Evolutionary conservation across 495 filamentous ascomycete species (phyloP).

Genomic region (Penicillium malachiteum): DNA sequence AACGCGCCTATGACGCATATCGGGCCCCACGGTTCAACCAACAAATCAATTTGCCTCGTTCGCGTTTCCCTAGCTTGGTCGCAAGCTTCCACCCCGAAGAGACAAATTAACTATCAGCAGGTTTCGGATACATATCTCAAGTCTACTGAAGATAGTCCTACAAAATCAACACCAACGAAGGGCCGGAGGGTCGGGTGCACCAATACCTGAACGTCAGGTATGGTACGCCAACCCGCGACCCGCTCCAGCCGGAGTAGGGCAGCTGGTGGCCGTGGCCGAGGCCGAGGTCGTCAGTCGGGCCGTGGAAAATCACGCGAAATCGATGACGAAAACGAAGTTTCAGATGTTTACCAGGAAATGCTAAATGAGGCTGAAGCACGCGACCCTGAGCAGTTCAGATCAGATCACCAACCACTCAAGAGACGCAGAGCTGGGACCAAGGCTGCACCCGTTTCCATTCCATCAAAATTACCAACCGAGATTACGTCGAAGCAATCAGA

Average conservation of each 20-base stretch:
- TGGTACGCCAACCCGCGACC: slow-evolving; percentile 24
- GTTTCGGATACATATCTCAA: too few species aligned
- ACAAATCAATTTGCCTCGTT: too few species aligned
- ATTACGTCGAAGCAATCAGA: slow-evolving; percentile 3
- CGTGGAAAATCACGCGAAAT: slow-evolving; percentile 12
- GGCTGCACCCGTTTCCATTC: slow-evolving; percentile 16
- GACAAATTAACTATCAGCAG: too few species aligned
- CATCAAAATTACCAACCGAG: slow-evolving; percentile 7
- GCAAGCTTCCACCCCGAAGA: too few species aligned
- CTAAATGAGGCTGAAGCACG: slow-evolving; percentile 59
- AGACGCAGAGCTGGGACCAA: slow-evolving; percentile 38
- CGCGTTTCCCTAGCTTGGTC: too few species aligned
- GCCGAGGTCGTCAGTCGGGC: slow-evolving; percentile 13
- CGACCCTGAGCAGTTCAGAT: slow-evolving; percentile 29
- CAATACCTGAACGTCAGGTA: slow-evolving; percentile 1
- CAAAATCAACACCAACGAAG: too few species aligned
- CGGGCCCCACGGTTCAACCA: too few species aligned
- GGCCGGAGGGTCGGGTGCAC: too few species aligned
- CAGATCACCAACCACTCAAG: slow-evolving; percentile 40
- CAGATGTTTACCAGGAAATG: slow-evolving; percentile 66
- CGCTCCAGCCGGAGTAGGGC: slow-evolving; percentile 16
- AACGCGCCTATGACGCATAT: too few species aligned
- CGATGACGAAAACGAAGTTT: slow-evolving; percentile 41
- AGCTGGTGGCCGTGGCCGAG: neutral
- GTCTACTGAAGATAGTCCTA: too few species aligned